A percentile compares a stretch with the other conserved stretches of the same genome.
Conservation (phyloP, 345 rosid species). For the Salix koriyanagi region DNA sequence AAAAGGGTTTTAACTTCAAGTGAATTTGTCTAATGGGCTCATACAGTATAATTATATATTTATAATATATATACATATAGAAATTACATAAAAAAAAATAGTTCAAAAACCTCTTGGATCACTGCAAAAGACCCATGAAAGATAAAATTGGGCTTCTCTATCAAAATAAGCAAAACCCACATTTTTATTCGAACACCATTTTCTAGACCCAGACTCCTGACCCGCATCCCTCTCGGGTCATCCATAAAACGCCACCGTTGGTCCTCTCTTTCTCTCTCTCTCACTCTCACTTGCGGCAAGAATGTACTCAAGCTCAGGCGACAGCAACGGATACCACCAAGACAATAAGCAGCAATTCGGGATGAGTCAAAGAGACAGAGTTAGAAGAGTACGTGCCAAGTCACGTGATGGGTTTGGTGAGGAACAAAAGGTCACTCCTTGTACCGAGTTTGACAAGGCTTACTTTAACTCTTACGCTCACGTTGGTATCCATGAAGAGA, state of each 20-base stretch:
- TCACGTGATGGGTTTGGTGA: constrained; percentile 39
- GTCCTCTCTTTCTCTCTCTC: neutral
- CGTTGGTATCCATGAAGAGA: constrained; percentile 91
- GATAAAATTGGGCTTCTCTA: too few species aligned
- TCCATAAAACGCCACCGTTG: neutral
- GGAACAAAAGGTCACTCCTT: constrained; percentile 42
- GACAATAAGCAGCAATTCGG: constrained; percentile 41
- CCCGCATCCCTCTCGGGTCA: neutral
- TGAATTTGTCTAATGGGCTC: neutral
- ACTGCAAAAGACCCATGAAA: too few species aligned
- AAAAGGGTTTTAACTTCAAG: neutral
- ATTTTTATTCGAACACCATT: too few species aligned
- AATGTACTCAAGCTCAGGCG: constrained; percentile 47
- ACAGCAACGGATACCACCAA: constrained; percentile 55
- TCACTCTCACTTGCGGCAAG: neutral
- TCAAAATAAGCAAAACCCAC: too few species aligned
- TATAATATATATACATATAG: too few species aligned
- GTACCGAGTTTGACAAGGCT: constrained; percentile 86
- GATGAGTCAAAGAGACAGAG: constrained; percentile 32
- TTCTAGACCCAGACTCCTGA: too few species aligned
- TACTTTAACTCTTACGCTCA: constrained; percentile 89
- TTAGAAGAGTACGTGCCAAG: constrained; percentile 31
- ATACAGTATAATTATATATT: too few species aligned
- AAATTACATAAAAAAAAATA: too few species aligned
- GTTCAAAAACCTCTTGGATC: too few species aligned